Base-by-base conservation (phyloP, 2,329 filamentous ascomycete species). In the Hypoxylon sp. region DNA sequence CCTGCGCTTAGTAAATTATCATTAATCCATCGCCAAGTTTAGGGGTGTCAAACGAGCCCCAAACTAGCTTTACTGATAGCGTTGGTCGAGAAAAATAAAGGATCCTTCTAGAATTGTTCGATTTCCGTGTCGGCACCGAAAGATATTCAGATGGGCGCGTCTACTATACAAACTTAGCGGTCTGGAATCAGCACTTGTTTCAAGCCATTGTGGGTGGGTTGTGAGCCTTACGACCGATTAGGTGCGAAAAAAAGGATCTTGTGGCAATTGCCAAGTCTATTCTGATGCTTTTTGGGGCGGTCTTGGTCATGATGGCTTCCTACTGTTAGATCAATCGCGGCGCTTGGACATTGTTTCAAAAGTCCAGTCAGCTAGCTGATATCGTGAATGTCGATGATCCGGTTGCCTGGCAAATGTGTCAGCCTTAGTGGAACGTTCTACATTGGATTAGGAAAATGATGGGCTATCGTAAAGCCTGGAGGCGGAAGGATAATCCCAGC, bases 21-120 rank as follows among this genome's bases (percentile, higher is more conserved):
- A 11, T 46, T 23, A 13, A 46, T 46, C 28, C 41, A 6, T 28
- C 48, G 14, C 46, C 11, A 32, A 23, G 46, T 48, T 41, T 36
- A 38, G 21, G 41, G n/a, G 2, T 28, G 11, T 41, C 51, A 45
- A 48, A 17, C 19, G 46, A 60, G 36, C 30, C 38, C 45, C 30
- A 67, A 53, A 51, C 28, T 34, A 59, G 28, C 46, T 46, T 38
- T 58, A 38, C 23, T 21, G n/a, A 25, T 48, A 25, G 52, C 34
- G 41, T 68, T 43, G 14, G 28, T 49, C 17, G 10, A 58, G 51
- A 19, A 61, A 25, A 25, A 58, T 34, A 32, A 53, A 45, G 38
- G 57, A 21, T 53, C 43, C 32, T 45, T 25, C n/a, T 11, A n/a
- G 28, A 41, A 46, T n/a, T 36, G 25, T 51, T 46, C 5, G 32